phyloP scores from a whole-genome alignment of 306 rosid species.

The Castanea crenata region DNA sequence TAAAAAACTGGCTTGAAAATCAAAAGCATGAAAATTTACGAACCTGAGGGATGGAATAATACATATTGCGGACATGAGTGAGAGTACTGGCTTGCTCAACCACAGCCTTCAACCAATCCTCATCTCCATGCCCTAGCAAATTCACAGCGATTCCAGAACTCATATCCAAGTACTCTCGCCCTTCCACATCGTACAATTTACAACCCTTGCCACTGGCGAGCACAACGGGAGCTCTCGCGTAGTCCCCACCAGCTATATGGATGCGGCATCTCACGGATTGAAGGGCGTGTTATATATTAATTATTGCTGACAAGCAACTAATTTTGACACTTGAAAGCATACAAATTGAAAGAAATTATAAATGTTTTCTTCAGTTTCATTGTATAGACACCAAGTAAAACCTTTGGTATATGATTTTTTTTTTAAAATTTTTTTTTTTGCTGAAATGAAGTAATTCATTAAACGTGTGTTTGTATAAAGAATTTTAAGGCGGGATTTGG shows the following conservation, averaged over 20 bases:
- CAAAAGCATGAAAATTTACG: background rate
- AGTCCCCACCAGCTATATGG: constrained; percentile 59
- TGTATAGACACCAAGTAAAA: too few relatives aligned
- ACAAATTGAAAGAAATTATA: too few relatives aligned
- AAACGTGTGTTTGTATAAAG: too few relatives aligned
- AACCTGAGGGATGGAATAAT: constrained; percentile 81
- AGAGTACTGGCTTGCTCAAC: constrained; percentile 62
- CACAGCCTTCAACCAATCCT: constrained; percentile 75
- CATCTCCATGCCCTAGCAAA: constrained; percentile 78
- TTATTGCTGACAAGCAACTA: too few relatives aligned
- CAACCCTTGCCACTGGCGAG: constrained; percentile 73
- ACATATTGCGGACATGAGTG: constrained; percentile 81
- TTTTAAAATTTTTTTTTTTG: too few relatives aligned
- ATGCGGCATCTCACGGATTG: too few relatives aligned
- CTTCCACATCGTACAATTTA: constrained; percentile 69
- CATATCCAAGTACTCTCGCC: constrained; percentile 76
- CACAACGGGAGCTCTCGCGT: constrained; percentile 76
- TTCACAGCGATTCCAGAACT: constrained; percentile 82
- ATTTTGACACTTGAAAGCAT: too few relatives aligned
- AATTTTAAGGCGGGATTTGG: too few relatives aligned
- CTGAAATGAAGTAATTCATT: too few relatives aligned
- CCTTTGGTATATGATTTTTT: too few relatives aligned
- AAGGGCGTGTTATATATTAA: too few relatives aligned
- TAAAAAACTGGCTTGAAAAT: background rate
- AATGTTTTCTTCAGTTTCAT: too few relatives aligned